Evolutionary conservation across 768 basidiomycete species (phyloP).

Genomic region (button mushroom (Agaricus bisporus)): DNA sequence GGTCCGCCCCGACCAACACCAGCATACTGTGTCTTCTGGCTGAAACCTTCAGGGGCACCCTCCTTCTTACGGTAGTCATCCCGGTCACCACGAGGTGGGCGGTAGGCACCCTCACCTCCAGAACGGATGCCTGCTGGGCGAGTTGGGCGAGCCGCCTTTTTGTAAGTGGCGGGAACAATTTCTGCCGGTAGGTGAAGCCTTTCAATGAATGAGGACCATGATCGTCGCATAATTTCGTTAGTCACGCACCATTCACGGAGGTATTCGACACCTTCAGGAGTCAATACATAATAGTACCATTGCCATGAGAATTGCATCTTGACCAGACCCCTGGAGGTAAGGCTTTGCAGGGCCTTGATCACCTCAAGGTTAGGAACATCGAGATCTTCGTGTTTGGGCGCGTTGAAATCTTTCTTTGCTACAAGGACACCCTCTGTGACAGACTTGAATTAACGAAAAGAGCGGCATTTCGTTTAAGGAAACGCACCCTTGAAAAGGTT

Average conservation of each 20-base stretch:
- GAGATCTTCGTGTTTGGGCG: conserved; percentile 91
- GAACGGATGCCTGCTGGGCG: conserved; percentile 74
- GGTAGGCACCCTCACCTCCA: conserved; percentile 77
- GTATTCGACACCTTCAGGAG: conserved; percentile 95
- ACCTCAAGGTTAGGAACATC: conserved; percentile 66
- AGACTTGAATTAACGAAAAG: background rate
- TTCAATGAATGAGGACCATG: background rate
- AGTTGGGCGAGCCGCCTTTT: conserved; percentile 86
- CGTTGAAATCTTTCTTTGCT: conserved; percentile 99
- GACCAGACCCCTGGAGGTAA: conserved; percentile 76
- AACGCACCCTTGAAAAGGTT: conserved; percentile 97
- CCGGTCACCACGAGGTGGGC: conserved; percentile 81
- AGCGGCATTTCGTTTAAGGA: background rate
- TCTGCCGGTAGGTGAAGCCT: conserved; percentile 93
- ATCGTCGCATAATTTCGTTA: background rate
- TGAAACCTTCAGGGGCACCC: conserved; percentile 79
- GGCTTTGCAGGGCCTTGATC: conserved; percentile 66
- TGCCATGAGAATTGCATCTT: conserved; percentile 99
- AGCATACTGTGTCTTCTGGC: conserved; percentile 67
- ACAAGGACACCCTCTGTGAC: conserved; percentile 91
- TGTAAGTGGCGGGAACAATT: conserved; percentile 97
- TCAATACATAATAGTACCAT: conserved; percentile 97
- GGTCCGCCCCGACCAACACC: conserved; percentile 88
- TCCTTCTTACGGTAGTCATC: conserved; percentile 95
- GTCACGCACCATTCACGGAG: conserved; percentile 75